Conservation (phyloP, 2,329 filamentous ascomycete genomes). For the Ceratocystis diversiconidia region DNA sequence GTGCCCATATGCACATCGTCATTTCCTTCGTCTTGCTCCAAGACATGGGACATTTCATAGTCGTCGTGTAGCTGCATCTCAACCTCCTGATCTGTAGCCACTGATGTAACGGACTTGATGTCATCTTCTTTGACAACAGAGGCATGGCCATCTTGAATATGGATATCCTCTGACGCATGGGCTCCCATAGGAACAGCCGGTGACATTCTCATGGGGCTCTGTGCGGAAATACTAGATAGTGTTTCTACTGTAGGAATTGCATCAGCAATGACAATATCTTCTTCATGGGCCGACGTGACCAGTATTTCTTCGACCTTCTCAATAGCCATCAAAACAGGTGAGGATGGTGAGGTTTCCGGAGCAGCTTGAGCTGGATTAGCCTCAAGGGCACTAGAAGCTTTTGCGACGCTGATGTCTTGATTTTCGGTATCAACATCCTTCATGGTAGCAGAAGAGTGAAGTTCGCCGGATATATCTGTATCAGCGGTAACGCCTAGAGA, state of each 20-base stretch:
- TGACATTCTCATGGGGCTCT: conserved; percentile 11
- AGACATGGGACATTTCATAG: conserved; percentile 14
- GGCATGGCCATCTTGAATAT: background rate
- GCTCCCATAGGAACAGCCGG: background rate
- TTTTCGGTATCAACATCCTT: background rate
- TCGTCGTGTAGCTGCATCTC: conserved; percentile 18
- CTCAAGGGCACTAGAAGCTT: background rate
- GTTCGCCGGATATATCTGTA: background rate
- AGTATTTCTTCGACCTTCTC: background rate
- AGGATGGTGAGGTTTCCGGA: background rate
- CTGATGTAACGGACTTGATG: conserved; percentile 11
- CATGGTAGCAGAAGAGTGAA: background rate
- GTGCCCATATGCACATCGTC: conserved; percentile 11
- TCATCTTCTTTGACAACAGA: conserved; percentile 7
- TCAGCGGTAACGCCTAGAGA: background rate
- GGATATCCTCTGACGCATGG: background rate
- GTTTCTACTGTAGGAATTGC: background rate
- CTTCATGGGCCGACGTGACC: background rate
- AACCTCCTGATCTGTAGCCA: conserved; percentile 15
- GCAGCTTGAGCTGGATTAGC: background rate
- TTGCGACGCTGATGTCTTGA: background rate
- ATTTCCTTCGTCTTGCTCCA: background rate
- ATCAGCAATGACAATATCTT: conserved; percentile 12
- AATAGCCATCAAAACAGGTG: background rate
- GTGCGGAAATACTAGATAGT: background rate